These are phyloP conservation scores for Dorcoceras hygrometricum DNA, from an alignment of 257 asterid genomes.

Conservation along the genomic window DNA sequence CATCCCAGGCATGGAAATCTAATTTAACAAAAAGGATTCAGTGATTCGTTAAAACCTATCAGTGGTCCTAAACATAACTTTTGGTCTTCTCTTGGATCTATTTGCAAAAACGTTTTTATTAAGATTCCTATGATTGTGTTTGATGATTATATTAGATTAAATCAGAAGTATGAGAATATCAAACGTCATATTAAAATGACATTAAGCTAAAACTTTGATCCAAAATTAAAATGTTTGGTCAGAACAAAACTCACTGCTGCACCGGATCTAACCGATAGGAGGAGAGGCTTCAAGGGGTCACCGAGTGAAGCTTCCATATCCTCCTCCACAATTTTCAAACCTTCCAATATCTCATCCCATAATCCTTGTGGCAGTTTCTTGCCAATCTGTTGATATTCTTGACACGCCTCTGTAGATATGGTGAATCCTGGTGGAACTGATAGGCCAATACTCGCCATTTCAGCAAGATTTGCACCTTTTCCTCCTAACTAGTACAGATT, in stretches of 20 bases:
- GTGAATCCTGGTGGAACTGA: constrained; percentile 98
- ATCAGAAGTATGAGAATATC: not conserved
- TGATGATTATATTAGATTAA: not conserved
- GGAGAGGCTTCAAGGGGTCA: constrained; percentile 78
- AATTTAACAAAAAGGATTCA: constrained; percentile 12
- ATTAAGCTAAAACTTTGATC: not conserved
- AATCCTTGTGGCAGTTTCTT: constrained; percentile 64
- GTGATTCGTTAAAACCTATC: not conserved
- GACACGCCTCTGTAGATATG: constrained; percentile 94
- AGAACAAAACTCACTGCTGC: constrained; percentile 62
- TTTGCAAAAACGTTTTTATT: too few relatives aligned
- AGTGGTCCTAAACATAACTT: not conserved
- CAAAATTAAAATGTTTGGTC: not conserved
- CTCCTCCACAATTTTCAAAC: constrained; percentile 55
- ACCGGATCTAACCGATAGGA: constrained; percentile 87
- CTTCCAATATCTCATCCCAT: constrained; percentile 86
- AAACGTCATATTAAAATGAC: not conserved
- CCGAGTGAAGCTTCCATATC: constrained; percentile 92
- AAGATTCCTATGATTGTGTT: not conserved
- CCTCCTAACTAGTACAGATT: constrained; percentile 69
- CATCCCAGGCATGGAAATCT: constrained; percentile 99
- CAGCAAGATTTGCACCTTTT: constrained; percentile 98
- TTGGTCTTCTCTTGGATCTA: not conserved
- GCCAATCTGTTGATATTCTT: constrained; percentile 74
- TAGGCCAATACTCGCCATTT: constrained; percentile 95